Percentiles rank a stretch among this genome's conserved stretches.
Conservation (phyloP, 345 rosid species). For the Populus nigra region DNA sequence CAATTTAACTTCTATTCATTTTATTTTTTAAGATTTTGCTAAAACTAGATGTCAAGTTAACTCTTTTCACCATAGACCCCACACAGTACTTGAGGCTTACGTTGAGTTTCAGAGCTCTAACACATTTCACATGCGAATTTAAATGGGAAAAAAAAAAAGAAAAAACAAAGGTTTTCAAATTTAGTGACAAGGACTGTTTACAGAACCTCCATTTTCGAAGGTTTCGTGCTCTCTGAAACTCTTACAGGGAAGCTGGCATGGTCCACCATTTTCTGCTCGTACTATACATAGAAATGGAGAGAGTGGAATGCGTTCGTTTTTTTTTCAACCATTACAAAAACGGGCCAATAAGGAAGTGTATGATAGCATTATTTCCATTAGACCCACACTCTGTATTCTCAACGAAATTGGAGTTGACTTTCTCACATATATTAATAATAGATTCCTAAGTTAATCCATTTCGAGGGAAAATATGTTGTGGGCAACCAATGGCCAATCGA, state of each 20-base stretch:
- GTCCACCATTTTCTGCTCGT: constrained; percentile 1
- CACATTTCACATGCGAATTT: not conserved
- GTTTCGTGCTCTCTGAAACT: not conserved
- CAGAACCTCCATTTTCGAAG: not conserved
- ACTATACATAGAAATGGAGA: not conserved
- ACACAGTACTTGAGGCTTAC: too few relatives aligned
- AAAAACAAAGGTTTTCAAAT: not conserved
- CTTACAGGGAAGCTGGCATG: not conserved
- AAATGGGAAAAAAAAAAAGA: too few relatives aligned
- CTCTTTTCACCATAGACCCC: too few relatives aligned
- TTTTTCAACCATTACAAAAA: not conserved
- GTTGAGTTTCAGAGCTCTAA: not conserved
- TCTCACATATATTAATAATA: not conserved
- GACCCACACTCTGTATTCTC: not conserved
- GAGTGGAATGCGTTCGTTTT: not conserved
- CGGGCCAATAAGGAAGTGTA: not conserved
- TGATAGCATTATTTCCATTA: not conserved
- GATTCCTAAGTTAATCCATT: not conserved
- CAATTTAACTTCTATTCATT: too few relatives aligned
- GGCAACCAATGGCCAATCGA: constrained; percentile 1
- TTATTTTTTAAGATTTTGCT: too few relatives aligned
- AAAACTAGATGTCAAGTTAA: too few relatives aligned
- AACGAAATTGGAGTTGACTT: not conserved
- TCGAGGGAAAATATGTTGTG: constrained; percentile 2
- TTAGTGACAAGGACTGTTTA: not conserved